Evolutionary conservation across 176 grass and related monocot species (phyloP).

Genomic region (Oryza punctata): DNA sequence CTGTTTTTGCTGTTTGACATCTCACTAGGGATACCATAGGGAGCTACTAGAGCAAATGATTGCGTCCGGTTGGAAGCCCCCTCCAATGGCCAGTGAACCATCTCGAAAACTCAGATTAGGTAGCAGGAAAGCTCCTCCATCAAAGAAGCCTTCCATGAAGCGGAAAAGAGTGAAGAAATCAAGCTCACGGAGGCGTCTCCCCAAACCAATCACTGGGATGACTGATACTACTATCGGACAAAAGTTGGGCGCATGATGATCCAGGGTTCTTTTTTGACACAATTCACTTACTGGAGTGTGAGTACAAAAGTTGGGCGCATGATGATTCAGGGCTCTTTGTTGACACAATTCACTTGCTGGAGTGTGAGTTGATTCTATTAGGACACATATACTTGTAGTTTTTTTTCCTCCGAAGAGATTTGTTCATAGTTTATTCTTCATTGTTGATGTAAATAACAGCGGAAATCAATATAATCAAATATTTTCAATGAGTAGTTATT

Average conservation of each 20-base stretch:
- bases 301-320: background rate
- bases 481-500: background rate
- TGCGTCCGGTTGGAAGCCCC: slow-evolving; percentile 40
- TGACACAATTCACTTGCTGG: background rate
- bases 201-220: slow-evolving; percentile 26
- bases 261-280: background rate
- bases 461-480: slow-evolving; percentile 33
- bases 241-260: background rate
- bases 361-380: slow-evolving; percentile 2
- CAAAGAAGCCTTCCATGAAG: slow-evolving; percentile 56
- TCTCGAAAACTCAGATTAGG: slow-evolving; percentile 36
- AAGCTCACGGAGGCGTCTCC: slow-evolving; percentile 50
- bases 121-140: slow-evolving; percentile 49
- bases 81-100: slow-evolving; percentile 4
- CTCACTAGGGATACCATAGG: slow-evolving; percentile 83
- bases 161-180: slow-evolving; percentile 75
- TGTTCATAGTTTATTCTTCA: slow-evolving; percentile 55
- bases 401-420: slow-evolving; percentile 5
- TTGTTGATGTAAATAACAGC: slow-evolving; percentile 62
- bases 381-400: slow-evolving; percentile 30
- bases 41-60: slow-evolving; percentile 84
- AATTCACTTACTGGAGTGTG: background rate
- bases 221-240: slow-evolving; percentile 30
- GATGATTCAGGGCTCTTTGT: background rate
- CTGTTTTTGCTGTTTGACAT: slow-evolving; percentile 23